These are phyloP conservation scores for Starmera caribaea DNA, from an alignment of 805 yeast genomes.

Conservation along the genomic window DNA sequence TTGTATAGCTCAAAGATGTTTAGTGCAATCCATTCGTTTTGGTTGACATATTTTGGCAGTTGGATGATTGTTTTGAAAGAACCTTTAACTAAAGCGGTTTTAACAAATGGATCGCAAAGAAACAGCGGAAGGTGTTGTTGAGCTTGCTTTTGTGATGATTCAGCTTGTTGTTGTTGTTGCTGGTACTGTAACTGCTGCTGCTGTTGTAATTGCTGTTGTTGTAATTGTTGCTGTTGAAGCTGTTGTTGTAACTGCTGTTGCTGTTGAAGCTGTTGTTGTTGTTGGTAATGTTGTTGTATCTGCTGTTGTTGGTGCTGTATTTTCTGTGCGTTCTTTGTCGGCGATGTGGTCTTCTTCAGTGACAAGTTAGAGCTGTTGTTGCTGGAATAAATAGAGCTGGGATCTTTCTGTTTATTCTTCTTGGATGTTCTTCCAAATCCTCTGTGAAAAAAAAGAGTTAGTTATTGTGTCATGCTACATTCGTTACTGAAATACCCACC, in stretches of 20 bases:
- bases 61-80: constrained; percentile 93
- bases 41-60: constrained; percentile 88
- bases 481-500: constrained; percentile 5
- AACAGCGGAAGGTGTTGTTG: constrained; percentile 35
- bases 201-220: constrained; percentile 10
- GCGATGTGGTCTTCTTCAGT: constrained; percentile 36
- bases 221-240: constrained; percentile 14
- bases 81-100: constrained; percentile 92
- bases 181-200: constrained; percentile 7
- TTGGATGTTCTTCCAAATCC: constrained; percentile 53
- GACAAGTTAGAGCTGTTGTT: constrained; percentile 39
- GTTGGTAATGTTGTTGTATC: constrained; percentile 14
- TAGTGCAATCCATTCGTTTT: constrained; percentile 92
- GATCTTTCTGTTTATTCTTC: constrained; percentile 30
- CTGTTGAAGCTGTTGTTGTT: constrained; percentile 6
- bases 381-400: constrained; percentile 24
- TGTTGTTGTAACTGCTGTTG: constrained; percentile 11
- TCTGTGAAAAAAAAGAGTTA: constrained; percentile 18
- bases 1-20: constrained; percentile 85
- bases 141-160: no score
- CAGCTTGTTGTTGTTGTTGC: constrained; percentile 8
- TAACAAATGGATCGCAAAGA: constrained; percentile 85
- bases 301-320: constrained; percentile 14
- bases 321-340: constrained; percentile 20
- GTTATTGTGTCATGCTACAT: not conserved